phyloP scores from a whole-genome alignment of 225 moss, liverwort and hornwort species.

The Pseudoscleropodium purum region DNA sequence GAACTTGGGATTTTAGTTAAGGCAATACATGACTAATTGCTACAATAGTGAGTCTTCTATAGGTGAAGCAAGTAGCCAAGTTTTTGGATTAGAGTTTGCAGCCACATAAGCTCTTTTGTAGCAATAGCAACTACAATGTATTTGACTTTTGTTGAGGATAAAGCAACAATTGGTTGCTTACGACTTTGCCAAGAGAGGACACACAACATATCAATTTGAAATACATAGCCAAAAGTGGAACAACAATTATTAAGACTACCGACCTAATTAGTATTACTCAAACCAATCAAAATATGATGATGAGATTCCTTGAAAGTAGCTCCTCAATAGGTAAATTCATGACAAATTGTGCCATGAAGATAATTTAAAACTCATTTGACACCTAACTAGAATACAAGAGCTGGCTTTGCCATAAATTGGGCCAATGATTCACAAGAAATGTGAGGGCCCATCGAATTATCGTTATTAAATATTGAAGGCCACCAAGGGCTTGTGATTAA shows the following conservation, averaged over 20 bases:
- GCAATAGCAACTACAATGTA: not conserved
- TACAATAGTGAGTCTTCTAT: rapidly evolving
- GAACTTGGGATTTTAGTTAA: not conserved
- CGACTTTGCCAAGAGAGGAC: rapidly evolving
- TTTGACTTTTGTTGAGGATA: not conserved
- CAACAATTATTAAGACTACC: rapidly evolving
- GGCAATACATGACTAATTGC: not conserved
- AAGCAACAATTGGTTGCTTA: not conserved
- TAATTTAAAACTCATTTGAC: rapidly evolving
- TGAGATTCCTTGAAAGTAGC: not conserved
- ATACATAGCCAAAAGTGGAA: not conserved
- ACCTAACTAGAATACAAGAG: not conserved
- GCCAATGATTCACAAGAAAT: too few species aligned
- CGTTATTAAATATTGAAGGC: too few species aligned
- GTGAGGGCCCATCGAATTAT: too few species aligned
- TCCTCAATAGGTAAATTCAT: not conserved
- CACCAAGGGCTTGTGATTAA: too few species aligned
- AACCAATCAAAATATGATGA: not conserved
- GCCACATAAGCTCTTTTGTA: not conserved
- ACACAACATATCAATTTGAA: not conserved
- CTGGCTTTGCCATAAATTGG: too few species aligned
- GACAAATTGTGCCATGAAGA: rapidly evolving
- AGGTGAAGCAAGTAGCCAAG: not conserved
- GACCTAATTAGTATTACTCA: not conserved
- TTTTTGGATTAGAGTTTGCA: not conserved